phyloP scores from a whole-genome alignment of 768 basidiomycete species.

The Lactifluus pinguis region DNA sequence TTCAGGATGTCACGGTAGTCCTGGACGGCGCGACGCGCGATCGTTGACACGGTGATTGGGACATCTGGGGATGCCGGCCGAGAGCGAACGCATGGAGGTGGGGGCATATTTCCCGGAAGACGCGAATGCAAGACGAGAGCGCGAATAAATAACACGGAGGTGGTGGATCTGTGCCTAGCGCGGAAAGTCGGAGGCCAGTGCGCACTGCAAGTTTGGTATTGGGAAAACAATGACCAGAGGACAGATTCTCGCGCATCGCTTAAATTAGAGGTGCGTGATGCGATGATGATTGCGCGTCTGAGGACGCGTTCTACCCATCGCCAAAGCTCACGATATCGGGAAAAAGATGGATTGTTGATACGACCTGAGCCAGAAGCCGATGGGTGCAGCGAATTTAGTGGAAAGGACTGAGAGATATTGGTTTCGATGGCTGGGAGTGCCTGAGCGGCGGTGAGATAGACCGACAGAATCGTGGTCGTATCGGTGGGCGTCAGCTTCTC shows the following conservation, averaged over 20 bases:
- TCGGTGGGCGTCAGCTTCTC: constrained; percentile 50
- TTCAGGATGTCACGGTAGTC: constrained; percentile 64
- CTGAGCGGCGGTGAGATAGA: constrained; percentile 47
- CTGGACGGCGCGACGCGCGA: constrained; percentile 57
- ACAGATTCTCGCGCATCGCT: constrained; percentile 31
- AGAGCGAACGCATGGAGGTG: not conserved
- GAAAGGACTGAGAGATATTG: constrained; percentile 32
- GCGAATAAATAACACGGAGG: constrained; percentile 64
- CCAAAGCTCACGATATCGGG: constrained; percentile 72
- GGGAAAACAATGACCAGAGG: constrained; percentile 55
- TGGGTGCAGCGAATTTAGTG: constrained; percentile 25
- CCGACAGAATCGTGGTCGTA: constrained; percentile 41
- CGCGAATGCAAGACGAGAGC: constrained; percentile 49
- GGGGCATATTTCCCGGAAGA: constrained; percentile 3
- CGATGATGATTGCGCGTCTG: constrained; percentile 69
- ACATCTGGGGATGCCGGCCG: constrained; percentile 17
- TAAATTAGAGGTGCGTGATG: constrained; percentile 39
- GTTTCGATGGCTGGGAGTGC: constrained; percentile 42
- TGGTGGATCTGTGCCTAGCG: constrained; percentile 60
- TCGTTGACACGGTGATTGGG: constrained; percentile 39
- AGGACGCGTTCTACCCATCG: constrained; percentile 76
- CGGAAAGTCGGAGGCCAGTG: constrained; percentile 79
- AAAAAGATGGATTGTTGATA: constrained; percentile 47
- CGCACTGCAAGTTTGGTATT: constrained; percentile 50
- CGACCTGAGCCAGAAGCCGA: constrained; percentile 27